These are phyloP conservation scores for Psophocarpus tetragonolobus DNA, from an alignment of 306 rosid genomes.

Conservation along the genomic window DNA sequence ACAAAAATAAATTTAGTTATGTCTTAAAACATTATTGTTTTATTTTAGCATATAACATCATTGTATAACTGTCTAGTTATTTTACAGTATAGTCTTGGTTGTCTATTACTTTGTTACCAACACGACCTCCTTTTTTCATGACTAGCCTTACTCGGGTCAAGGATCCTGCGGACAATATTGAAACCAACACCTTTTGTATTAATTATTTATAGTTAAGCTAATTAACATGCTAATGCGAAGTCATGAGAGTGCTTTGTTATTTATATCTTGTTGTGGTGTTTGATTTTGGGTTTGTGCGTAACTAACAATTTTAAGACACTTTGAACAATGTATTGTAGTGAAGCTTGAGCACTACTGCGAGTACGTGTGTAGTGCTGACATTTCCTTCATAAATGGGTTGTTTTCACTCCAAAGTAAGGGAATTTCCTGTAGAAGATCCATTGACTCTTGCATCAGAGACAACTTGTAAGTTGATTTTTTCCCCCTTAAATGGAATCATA, in stretches of 20 bases:
- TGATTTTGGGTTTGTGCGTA: slow-evolving; percentile 36
- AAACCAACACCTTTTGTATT: background rate
- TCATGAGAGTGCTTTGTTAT: background rate
- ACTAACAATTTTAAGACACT: slow-evolving; percentile 40
- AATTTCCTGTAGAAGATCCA: slow-evolving; percentile 57
- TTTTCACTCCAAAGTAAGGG: slow-evolving; percentile 52
- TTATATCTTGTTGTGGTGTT: slow-evolving; percentile 16
- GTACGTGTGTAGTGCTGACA: slow-evolving; percentile 19
- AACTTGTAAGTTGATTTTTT: slow-evolving; percentile 61
- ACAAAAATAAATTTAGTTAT: background rate
- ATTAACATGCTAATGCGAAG: background rate
- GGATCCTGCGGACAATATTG: slow-evolving; percentile 26
- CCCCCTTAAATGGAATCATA: background rate
- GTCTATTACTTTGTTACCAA: background rate
- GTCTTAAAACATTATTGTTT: background rate
- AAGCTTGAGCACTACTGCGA: slow-evolving; percentile 29
- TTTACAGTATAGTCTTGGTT: background rate
- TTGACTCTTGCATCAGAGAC: slow-evolving; percentile 75
- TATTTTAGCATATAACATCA: background rate
- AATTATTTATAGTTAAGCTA: background rate
- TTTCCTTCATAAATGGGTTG: slow-evolving; percentile 78
- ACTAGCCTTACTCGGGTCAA: slow-evolving; percentile 7
- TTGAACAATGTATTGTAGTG: slow-evolving; percentile 40
- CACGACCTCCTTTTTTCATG: background rate
- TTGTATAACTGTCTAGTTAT: background rate